Conservation (phyloP, 1,284 basidiomycete species). For the Malassezia vespertilionis region DNA sequence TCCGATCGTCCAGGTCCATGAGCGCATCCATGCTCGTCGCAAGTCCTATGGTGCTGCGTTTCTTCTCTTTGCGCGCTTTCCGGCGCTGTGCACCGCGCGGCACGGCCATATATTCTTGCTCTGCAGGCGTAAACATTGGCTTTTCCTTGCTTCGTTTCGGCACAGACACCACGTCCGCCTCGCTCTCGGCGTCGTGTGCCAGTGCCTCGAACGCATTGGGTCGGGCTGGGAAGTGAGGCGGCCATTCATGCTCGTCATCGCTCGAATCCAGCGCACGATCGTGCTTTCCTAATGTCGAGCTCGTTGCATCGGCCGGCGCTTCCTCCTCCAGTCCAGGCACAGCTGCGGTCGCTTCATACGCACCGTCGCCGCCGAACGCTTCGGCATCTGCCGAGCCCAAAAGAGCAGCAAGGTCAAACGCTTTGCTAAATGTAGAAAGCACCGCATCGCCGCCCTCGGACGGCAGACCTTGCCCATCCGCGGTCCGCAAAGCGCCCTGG, state of each 20-base stretch:
- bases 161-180: background rate
- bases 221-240: background rate
- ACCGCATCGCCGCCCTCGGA: conserved; percentile 15
- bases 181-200: background rate
- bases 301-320: conserved; percentile 1
- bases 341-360: conserved; percentile 1
- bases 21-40: conserved; percentile 5
- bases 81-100: conserved; percentile 12
- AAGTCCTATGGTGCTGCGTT: conserved; percentile 3
- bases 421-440: conserved; percentile 29
- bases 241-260: conserved; percentile 28
- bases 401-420: conserved; percentile 40
- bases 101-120: conserved; percentile 9
- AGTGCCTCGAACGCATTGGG: conserved; percentile 1
- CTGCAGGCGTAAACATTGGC: conserved; percentile 6
- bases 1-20: conserved; percentile 13
- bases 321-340: background rate
- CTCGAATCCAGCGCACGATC: conserved; percentile 46
- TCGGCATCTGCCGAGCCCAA: conserved; percentile 45
- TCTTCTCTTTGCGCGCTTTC: conserved; percentile 19
- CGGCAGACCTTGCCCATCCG: background rate
- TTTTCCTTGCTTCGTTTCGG: background rate
- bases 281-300: conserved; percentile 22
- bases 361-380: conserved; percentile 25
- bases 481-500: conserved; percentile 51